Percentiles rank a stretch among this genome's conserved stretches.
Evolutionary conservation across 495 filamentous ascomycete species (phyloP).

Genomic region (Neurospora cerealis): DNA sequence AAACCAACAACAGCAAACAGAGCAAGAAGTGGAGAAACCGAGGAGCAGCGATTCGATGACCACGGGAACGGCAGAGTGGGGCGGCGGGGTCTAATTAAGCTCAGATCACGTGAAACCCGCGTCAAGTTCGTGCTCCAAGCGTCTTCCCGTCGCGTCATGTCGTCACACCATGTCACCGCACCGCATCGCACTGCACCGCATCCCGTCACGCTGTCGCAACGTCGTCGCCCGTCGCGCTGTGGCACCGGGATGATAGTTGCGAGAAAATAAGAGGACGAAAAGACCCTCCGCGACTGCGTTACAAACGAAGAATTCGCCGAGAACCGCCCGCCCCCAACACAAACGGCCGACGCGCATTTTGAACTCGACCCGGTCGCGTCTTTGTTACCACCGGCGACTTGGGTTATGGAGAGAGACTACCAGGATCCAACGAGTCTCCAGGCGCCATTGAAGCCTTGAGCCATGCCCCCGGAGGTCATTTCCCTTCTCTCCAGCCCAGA

Average conservation of each 20-base stretch:
- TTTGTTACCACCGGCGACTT: not conserved
- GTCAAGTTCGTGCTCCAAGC: constrained; percentile 6
- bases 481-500: constrained; percentile 25
- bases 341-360: not conserved
- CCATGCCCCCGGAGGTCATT: constrained; percentile 32
- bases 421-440: not conserved
- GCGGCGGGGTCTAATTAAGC: not conserved
- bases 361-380: not conserved
- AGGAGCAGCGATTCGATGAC: constrained; percentile 1
- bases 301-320: not conserved
- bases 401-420: not conserved
- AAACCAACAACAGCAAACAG: not conserved
- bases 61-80: not conserved
- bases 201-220: not conserved
- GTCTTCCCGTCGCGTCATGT: constrained; percentile 5
- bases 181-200: not conserved
- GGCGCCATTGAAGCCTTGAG: not conserved
- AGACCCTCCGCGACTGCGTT: not conserved
- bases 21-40: constrained; percentile 1
- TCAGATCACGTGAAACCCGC: constrained; percentile 8
- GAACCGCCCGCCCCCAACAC: not conserved
- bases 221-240: not conserved
- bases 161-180: not conserved
- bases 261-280: not conserved
- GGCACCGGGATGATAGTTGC: not conserved